Conservation (phyloP, 148 eudicot genomes). For the Linanthus parryae region DNA sequence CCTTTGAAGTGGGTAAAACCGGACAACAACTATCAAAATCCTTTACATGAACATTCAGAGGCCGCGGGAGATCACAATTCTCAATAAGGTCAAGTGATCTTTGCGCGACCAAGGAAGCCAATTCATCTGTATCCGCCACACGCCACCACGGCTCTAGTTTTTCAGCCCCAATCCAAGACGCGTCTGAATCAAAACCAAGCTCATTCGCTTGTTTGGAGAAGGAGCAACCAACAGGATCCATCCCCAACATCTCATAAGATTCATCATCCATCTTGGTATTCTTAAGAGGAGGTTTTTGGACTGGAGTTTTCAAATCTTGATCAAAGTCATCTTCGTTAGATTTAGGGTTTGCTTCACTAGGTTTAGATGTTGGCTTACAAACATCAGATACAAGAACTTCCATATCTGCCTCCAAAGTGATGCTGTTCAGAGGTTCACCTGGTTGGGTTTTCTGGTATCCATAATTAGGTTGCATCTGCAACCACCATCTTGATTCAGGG, state of each 20-base stretch:
- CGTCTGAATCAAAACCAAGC: constrained; percentile 31
- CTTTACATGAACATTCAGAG: constrained; percentile 36
- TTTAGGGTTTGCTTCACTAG: constrained; percentile 11
- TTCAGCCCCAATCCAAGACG: constrained; percentile 44
- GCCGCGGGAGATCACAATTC: constrained; percentile 84
- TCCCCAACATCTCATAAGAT: constrained; percentile 43
- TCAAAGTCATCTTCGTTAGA: constrained; percentile 9
- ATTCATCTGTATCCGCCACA: constrained; percentile 55
- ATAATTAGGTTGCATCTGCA: constrained; percentile 52
- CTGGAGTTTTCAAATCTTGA: not conserved
- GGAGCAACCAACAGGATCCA: constrained; percentile 44
- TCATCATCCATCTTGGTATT: not conserved
- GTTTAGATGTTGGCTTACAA: constrained; percentile 4
- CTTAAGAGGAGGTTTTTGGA: not conserved
- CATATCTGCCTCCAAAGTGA: constrained; percentile 17
- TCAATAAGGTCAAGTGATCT: constrained; percentile 60
- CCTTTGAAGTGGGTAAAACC: constrained; percentile 24
- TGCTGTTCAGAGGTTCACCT: constrained; percentile 32
- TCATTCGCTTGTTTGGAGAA: constrained; percentile 25
- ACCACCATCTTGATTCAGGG: constrained; percentile 85
- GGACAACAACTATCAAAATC: constrained; percentile 26
- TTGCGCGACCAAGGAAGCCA: constrained; percentile 73
- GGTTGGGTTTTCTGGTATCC: constrained; percentile 33
- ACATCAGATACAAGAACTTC: constrained; percentile 19
- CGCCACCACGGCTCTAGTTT: constrained; percentile 86